Evolutionary conservation across 179 eudicot species (phyloP), one percentile per base, ranked within the genome.

Genomic region (Actinidia polygama): DNA sequence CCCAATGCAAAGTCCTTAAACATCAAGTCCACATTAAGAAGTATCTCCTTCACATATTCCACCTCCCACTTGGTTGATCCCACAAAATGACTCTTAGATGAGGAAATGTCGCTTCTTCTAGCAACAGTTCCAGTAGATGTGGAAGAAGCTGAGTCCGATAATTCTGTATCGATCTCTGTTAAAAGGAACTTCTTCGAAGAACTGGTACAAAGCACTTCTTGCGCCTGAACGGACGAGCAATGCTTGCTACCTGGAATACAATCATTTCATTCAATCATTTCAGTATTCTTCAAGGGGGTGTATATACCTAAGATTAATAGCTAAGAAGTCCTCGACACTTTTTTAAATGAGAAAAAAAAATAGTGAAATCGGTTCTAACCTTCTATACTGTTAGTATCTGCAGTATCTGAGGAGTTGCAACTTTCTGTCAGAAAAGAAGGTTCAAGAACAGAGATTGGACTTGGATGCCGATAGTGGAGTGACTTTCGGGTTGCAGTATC

Each of bases 391-490:
- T 84, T 84, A 74, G 91, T 89, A 76, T 87, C 89, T 16, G 88
- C 84, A 71, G 89, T 91, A 57, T 92, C 93, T 23, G 98, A 87
- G 73, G 97, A 95, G 87, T 91, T 87, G 89, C 90, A 94, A 73
- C 98, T 94, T 83, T 92, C 96, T 14, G 91, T 68, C 44, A 88
- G 78, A 71, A 87, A 76, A 82, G 90, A 90, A 81, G 90, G 91
- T 49, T 92, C 98, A 47, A 95, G 94, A 86, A 89, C 91, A 30
- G 99, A 95, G 64, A 90, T 85, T 47, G 98, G 98, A 85, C 97
- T 91, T 7, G 98, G 93, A 68, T 79, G 87, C 58, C 87, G 92
- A 79, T 64, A 40, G 51, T 85, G 86, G 50, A 90, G 89, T 80
- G 87, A 86, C 71, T 86, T 89, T 79, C 80, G 87, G 66, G 84